Base-by-base conservation (phyloP, 169 alveolate genomes). In the Cryptosporidium tyzzeri region DNA sequence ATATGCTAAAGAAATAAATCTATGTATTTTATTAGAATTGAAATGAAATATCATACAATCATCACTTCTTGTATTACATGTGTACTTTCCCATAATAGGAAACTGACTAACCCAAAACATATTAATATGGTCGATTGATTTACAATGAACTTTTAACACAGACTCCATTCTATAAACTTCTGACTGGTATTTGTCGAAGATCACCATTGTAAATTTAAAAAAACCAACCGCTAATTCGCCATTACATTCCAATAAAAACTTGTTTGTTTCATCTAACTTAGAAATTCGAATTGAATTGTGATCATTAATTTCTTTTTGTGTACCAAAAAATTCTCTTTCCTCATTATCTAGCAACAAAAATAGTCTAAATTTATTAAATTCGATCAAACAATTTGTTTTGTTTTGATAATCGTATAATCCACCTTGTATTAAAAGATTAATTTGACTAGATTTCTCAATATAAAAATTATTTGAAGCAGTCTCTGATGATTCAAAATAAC, bases 1-100 rank as follows among this genome's bases (percentile, higher is more conserved):
- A 33, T 55, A 73, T 53, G 71, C 68, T 26, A 73, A 73, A 23
- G 86, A n/a, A 31, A 73, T 44, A 73, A 73, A 73, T 55, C 70
- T 73, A 37, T 73, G 86, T 14, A 0, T 73, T 44, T 31, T 41
- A 3, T 29, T 55, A 26, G 86, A 55, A 39, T 73, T 55, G 37
- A 73, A 73, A 21, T 73, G 86, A 73, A 55, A 73, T 26, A 59
- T 71, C 18, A 26, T 18, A 31, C 86, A 73, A 37, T 73, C 33
- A 10, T 73, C 86, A 33, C 37, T 55, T 21, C 86, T 51, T 0
- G 71, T 53, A 73, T 73, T 73, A 5, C 86, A 73, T 51, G 86
- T 58, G 39, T 73, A 73, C 33, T 73, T 73, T 14, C 86, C 86
- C 8, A 73, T 35, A 26, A 37, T 23, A 26, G 70, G 70, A 14